Conservation (phyloP, 257 asterid species). For the Nicotiana sylvestris region DNA sequence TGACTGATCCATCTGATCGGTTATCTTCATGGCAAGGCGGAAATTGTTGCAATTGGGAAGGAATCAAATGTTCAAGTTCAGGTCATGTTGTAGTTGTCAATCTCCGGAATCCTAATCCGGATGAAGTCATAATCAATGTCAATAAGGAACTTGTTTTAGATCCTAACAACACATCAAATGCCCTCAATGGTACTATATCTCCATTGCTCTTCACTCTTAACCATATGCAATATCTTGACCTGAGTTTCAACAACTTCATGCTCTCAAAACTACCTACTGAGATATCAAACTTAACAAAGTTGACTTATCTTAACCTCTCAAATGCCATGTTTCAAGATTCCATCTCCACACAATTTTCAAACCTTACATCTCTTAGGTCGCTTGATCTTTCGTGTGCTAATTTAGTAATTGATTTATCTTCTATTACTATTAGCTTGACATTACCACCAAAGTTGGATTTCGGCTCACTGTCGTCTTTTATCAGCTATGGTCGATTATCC, state of each 20-base stretch:
- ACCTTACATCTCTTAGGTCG: constrained; percentile 10
- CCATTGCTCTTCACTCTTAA: constrained; percentile 16
- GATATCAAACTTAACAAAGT: constrained; percentile 4
- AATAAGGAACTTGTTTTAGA: constrained; percentile 2
- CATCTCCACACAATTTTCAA: constrained; percentile 6
- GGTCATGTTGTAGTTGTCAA: constrained; percentile 5
- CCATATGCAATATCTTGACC: constrained; percentile 14
- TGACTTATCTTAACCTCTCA: constrained; percentile 15
- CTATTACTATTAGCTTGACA: background rate
- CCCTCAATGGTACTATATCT: constrained; percentile 15
- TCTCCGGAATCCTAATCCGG: constrained; percentile 13
- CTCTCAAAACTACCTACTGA: constrained; percentile 6
- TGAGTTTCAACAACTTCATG: constrained; percentile 16
- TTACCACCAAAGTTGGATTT: background rate
- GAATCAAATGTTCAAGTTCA: constrained; percentile 13
- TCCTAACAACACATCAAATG: background rate
- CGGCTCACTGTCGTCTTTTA: background rate
- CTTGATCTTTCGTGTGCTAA: constrained; percentile 16
- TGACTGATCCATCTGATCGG: constrained; percentile 11
- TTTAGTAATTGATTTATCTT: background rate
- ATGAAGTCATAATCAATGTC: background rate
- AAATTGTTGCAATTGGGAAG: constrained; percentile 13
- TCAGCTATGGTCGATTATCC: background rate
- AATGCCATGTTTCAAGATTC: constrained; percentile 9
- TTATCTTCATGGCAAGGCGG: constrained; percentile 12